Percentiles rank a stretch among this genome's conserved stretches.
Evolutionary conservation across 2,329 filamentous ascomycete genomes (phyloP).

Genomic region (Aspergillus brasiliensis): DNA sequence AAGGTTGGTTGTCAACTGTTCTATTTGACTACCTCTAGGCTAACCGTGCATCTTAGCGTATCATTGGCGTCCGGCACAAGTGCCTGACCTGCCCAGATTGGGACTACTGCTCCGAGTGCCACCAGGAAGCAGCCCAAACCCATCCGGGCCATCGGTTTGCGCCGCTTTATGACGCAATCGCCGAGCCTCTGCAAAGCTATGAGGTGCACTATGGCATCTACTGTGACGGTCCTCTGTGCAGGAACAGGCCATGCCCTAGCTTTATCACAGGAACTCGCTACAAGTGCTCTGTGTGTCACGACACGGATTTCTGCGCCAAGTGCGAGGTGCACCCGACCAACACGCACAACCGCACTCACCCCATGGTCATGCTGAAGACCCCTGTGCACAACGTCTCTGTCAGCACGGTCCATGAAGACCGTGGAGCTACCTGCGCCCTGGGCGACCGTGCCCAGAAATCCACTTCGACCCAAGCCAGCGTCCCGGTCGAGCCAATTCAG

Average conservation of each 20-base stretch:
- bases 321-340: conserved; percentile 89
- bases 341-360: conserved; percentile 91
- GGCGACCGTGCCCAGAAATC: conserved; percentile 61
- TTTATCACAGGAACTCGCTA: conserved; percentile 84
- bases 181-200: conserved; percentile 48
- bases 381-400: conserved; percentile 86
- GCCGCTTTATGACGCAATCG: conserved; percentile 73
- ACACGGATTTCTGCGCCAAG: conserved; percentile 90
- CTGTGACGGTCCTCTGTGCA: conserved; percentile 92
- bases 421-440: conserved; percentile 67
- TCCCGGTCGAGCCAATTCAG: conserved; percentile 45
- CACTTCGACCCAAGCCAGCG: conserved; percentile 51
- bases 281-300: conserved; percentile 95
- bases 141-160: conserved; percentile 89
- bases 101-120: conserved; percentile 86
- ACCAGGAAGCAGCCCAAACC: conserved; percentile 64
- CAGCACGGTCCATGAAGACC: conserved; percentile 77
- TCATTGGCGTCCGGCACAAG: conserved; percentile 90
- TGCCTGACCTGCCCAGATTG: conserved; percentile 96
- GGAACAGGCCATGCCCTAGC: conserved; percentile 47
- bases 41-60: conserved; percentile 57
- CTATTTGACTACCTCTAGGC: neutral
- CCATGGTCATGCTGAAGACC: conserved; percentile 94
- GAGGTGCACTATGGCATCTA: conserved; percentile 79
- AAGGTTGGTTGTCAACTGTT: conserved; percentile 49